These are phyloP conservation scores for Tolypocladium ovalisporum DNA, from an alignment of 2,329 filamentous ascomycete genomes.

Conservation along the genomic window DNA sequence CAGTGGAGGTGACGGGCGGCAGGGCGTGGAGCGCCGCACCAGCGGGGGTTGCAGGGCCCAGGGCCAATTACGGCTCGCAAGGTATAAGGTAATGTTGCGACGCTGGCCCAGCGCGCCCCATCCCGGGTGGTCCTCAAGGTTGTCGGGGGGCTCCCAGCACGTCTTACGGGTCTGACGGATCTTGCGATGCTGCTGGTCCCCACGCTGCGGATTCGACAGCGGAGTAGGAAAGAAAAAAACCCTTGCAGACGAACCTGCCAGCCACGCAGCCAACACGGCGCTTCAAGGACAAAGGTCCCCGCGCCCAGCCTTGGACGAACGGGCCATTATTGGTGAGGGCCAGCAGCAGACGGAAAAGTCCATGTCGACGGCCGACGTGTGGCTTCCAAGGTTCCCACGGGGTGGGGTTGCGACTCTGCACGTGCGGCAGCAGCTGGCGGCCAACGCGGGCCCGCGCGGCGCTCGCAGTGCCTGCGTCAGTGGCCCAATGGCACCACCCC, in stretches of 20 bases:
- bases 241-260: neutral
- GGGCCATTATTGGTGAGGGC: too few species aligned
- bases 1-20: neutral
- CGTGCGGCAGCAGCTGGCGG: neutral
- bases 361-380: neutral
- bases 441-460: neutral
- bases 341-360: neutral
- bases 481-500: neutral
- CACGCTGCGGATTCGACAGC: neutral
- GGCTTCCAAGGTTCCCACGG: neutral
- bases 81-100: neutral
- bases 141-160: neutral
- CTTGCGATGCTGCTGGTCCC: neutral
- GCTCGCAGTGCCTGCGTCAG: neutral
- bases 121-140: neutral
- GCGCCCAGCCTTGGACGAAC: too few species aligned
- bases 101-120: neutral
- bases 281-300: too few species aligned
- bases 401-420: neutral
- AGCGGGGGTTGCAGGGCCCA: neutral
- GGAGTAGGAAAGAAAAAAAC: neutral
- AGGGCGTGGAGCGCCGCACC: neutral
- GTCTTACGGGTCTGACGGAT: neutral
- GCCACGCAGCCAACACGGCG: neutral
- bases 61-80: neutral